These are phyloP conservation scores for Nowakowskiella sp. DNA, from an alignment of 192 early-diverging fungal species.

Conservation along the genomic window DNA sequence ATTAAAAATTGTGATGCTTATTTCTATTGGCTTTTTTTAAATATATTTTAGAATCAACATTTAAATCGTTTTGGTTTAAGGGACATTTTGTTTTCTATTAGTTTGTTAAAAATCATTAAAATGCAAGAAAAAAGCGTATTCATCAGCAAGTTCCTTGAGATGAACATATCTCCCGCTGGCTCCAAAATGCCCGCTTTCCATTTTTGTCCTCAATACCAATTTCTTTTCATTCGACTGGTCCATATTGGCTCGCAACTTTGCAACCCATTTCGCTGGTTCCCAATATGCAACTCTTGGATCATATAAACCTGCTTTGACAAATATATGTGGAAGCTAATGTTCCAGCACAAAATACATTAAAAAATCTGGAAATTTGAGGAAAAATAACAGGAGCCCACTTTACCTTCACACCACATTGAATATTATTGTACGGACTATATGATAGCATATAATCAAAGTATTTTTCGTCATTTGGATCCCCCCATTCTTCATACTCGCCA, in stretches of 20 bases:
- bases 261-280: conserved; percentile 87
- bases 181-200: conserved; percentile 40
- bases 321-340: conserved; percentile 34
- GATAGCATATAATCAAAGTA: conserved; percentile 43
- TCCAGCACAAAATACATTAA: too few species aligned
- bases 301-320: conserved; percentile 64
- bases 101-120: too few species aligned
- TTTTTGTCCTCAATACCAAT: too few species aligned
- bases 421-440: conserved; percentile 44
- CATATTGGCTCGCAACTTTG: conserved; percentile 70
- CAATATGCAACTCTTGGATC: conserved; percentile 83
- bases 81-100: too few species aligned
- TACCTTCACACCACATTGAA: conserved; percentile 14
- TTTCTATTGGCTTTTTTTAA: too few species aligned
- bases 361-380: conserved; percentile 7
- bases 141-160: conserved; percentile 31
- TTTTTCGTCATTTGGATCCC: conserved; percentile 39
- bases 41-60: too few species aligned
- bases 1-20: too few species aligned
- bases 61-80: too few species aligned
- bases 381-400: too few species aligned
- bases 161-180: conserved; percentile 37
- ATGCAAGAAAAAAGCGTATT: conserved; percentile 39
- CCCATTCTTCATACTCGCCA: conserved; percentile 48
- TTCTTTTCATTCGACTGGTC: too few species aligned